Conservation (phyloP, 2,329 filamentous ascomycete genomes). For the Aspergillus japonicus region DNA sequence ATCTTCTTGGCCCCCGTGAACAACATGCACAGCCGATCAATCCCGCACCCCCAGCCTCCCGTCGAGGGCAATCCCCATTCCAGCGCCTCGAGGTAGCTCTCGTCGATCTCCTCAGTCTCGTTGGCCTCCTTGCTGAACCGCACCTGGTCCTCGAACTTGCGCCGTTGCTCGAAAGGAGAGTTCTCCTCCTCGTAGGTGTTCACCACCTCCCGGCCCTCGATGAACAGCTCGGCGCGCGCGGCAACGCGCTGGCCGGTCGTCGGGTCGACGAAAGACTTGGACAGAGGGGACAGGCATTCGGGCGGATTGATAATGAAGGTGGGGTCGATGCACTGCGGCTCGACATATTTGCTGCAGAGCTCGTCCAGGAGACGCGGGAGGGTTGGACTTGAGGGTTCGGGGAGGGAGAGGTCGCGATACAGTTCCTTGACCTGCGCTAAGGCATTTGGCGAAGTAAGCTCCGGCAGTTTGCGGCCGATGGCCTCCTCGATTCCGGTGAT, state of each 20-base stretch:
- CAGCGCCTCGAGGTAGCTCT: conserved; percentile 79
- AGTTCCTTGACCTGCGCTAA: conserved; percentile 57
- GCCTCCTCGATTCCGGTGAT: conserved; percentile 72
- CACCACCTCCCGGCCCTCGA: conserved; percentile 75
- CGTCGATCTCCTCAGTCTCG: conserved; percentile 60
- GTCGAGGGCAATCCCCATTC: conserved; percentile 93
- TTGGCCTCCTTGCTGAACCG: conserved; percentile 48
- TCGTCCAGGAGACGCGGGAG: conserved; percentile 76
- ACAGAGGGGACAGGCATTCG: conserved; percentile 83
- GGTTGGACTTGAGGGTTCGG: conserved; percentile 53
- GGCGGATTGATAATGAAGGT: conserved; percentile 90
- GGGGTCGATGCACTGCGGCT: conserved; percentile 69
- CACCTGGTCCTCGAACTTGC: conserved; percentile 70
- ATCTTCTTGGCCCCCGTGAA: conserved; percentile 78
- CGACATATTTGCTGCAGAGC: conserved; percentile 72
- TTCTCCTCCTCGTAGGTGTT: conserved; percentile 99
- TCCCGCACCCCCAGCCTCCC: conserved; percentile 91
- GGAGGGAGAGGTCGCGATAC: conserved; percentile 52
- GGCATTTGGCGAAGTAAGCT: conserved; percentile 57
- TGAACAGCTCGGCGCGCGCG: conserved; percentile 81
- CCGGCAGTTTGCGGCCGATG: conserved; percentile 65
- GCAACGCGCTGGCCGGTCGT: conserved; percentile 69
- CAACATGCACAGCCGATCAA: conserved; percentile 90
- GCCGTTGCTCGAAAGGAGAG: conserved; percentile 78
- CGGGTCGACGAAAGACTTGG: conserved; percentile 78